A percentile compares a stretch with the other conserved stretches of the same genome.
phyloP scores from a whole-genome alignment of 2,329 filamentous ascomycete species.

The Fusarium kyushuense region DNA sequence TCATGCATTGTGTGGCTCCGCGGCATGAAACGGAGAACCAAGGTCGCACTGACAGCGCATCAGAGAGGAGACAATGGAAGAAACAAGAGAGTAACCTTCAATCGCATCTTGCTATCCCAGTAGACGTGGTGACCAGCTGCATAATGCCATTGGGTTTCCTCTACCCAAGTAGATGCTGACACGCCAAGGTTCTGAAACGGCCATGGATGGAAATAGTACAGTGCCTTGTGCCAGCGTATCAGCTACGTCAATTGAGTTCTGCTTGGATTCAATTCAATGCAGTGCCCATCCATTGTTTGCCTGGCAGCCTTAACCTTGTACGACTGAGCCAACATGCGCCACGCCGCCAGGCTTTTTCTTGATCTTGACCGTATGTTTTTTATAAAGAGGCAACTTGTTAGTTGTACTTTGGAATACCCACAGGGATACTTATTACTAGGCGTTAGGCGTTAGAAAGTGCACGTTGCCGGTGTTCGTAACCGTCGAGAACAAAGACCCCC shows the following conservation, averaged over 20 bases:
- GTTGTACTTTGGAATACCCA: slow-evolving; percentile 3
- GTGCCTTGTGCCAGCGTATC: slow-evolving; percentile 16
- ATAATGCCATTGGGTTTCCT: slow-evolving; percentile 4
- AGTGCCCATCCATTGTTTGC: slow-evolving; percentile 12
- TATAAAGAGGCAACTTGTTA: not conserved
- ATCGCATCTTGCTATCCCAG: slow-evolving; percentile 12
- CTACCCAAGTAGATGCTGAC: slow-evolving; percentile 36
- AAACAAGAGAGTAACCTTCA: slow-evolving; percentile 7
- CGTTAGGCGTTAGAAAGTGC: slow-evolving; percentile 19
- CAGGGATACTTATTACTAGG: too few species aligned
- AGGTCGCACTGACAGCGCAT: slow-evolving; percentile 48
- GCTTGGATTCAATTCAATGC: slow-evolving; percentile 24
- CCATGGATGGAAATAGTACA: slow-evolving; percentile 2
- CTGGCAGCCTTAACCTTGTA: slow-evolving; percentile 15
- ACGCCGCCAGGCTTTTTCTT: slow-evolving; percentile 3
- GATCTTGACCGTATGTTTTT: slow-evolving; percentile 24
- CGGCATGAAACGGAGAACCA: slow-evolving; percentile 38
- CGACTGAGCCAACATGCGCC: slow-evolving; percentile 3
- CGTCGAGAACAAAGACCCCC: slow-evolving; percentile 17
- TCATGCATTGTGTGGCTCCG: slow-evolving; percentile 46
- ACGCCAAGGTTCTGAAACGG: slow-evolving; percentile 19
- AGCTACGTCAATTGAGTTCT: slow-evolving; percentile 26
- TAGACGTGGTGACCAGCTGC: slow-evolving; percentile 6
- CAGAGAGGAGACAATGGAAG: slow-evolving; percentile 19
- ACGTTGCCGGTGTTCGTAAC: slow-evolving; percentile 35